Conservation (phyloP, 352 stramenopile genomes). For the Phytophthora chlamydospora region DNA sequence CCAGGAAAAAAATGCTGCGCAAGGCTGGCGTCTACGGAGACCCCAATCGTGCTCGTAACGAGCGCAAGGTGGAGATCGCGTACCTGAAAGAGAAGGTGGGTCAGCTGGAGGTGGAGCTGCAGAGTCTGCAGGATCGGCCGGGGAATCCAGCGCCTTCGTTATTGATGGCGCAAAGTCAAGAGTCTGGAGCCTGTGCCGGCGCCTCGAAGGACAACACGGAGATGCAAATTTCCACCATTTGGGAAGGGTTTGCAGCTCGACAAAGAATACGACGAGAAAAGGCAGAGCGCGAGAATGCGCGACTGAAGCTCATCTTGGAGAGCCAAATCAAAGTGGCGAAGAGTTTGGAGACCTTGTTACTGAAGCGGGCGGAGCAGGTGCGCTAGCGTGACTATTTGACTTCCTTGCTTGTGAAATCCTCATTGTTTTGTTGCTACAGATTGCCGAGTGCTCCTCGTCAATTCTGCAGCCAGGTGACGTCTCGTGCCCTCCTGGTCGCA, state of each 20-base stretch:
- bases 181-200: not conserved
- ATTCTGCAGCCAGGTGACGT: constrained; percentile 10
- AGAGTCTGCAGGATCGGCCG: constrained; percentile 12
- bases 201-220: constrained; percentile 2
- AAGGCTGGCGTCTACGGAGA: constrained; percentile 24
- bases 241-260: constrained; percentile 24
- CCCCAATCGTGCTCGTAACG: constrained; percentile 36
- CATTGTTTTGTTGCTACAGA: constrained; percentile 15
- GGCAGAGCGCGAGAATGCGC: constrained; percentile 32
- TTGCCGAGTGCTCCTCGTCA: constrained; percentile 11
- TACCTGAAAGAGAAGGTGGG: constrained; percentile 23
- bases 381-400: too few relatives aligned
- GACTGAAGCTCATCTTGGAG: constrained; percentile 32
- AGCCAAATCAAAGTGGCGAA: constrained; percentile 41
- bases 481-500: constrained; percentile 1
- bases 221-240: constrained; percentile 19
- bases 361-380: constrained; percentile 13
- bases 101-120: constrained; percentile 18
- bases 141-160: not conserved
- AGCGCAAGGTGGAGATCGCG: constrained; percentile 44
- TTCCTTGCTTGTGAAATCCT: not conserved
- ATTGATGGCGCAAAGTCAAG: not conserved
- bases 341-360: constrained; percentile 35
- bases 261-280: constrained; percentile 18
- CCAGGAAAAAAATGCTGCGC: constrained; percentile 21